Conservation (phyloP, 306 rosid species). For the Vicia villosa region DNA sequence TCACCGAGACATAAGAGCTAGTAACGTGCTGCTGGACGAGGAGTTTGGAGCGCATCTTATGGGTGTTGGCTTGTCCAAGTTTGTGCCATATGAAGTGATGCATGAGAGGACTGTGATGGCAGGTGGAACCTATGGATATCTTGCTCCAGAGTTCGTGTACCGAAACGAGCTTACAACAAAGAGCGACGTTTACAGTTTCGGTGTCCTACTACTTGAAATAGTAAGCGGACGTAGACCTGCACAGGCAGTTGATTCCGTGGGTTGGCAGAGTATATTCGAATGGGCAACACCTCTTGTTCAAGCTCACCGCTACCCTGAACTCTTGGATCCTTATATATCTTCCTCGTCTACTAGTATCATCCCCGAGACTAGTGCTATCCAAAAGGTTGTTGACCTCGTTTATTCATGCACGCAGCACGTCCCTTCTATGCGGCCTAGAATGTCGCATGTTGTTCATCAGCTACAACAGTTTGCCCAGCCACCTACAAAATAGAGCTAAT, state of each 20-base stretch:
- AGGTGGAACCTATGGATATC: conserved; percentile 95
- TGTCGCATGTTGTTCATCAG: conserved; percentile 99
- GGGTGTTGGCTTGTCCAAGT: conserved; percentile 94
- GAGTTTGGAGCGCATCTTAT: conserved; percentile 94
- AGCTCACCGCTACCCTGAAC: conserved; percentile 89
- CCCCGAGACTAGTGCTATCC: conserved; percentile 76
- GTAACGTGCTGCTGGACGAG: conserved; percentile 93
- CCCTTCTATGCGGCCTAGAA: conserved; percentile 97
- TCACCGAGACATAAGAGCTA: conserved; percentile 93
- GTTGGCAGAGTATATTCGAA: conserved; percentile 98
- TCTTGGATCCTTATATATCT: conserved; percentile 81
- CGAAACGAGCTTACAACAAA: conserved; percentile 93
- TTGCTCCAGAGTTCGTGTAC: conserved; percentile 93
- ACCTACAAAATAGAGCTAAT: conserved; percentile 49
- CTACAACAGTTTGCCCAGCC: conserved; percentile 74
- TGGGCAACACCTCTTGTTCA: conserved; percentile 98
- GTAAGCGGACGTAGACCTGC: conserved; percentile 96
- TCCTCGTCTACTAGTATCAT: conserved; percentile 60
- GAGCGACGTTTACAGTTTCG: conserved; percentile 95
- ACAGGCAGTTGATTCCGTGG: conserved; percentile 91
- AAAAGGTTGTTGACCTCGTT: conserved; percentile 94
- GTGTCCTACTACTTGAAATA: conserved; percentile 89
- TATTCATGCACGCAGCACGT: conserved; percentile 98
- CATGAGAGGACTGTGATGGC: conserved; percentile 97
- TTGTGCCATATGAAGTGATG: conserved; percentile 92